Percentiles rank a stretch among this genome's conserved stretches.
These are phyloP conservation scores for Zizania palustris DNA, from an alignment of 202 grass and related monocot genomes.

Conservation along the genomic window DNA sequence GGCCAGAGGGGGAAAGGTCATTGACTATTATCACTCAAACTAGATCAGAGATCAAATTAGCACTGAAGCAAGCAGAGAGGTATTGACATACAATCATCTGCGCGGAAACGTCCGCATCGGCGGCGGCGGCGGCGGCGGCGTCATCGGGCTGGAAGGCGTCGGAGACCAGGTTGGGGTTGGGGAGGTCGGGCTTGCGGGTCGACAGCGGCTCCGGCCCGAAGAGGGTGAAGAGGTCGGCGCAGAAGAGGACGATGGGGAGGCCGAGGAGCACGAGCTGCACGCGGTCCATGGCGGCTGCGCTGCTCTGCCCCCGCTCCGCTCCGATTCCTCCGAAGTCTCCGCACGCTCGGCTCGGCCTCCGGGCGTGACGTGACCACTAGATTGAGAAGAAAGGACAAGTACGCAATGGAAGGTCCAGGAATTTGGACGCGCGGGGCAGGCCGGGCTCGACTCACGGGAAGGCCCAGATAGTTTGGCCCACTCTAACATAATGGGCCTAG, in stretches of 20 bases:
- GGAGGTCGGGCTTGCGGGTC: constrained; percentile 29
- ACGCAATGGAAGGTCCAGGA: no score
- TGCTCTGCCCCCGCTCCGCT: constrained; percentile 27
- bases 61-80: background rate
- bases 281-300: constrained; percentile 74
- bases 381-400: background rate
- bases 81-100: background rate
- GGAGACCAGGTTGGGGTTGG: background rate
- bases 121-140: constrained; percentile 54
- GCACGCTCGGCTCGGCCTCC: background rate
- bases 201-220: constrained; percentile 60
- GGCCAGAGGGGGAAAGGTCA: background rate
- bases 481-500: background rate
- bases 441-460: background rate
- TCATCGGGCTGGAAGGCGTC: constrained; percentile 38
- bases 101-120: constrained; percentile 37
- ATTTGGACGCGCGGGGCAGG: background rate
- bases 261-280: constrained; percentile 83
- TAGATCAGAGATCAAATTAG: constrained; percentile 2
- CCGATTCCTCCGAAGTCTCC: background rate
- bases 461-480: background rate
- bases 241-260: constrained; percentile 90
- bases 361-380: background rate
- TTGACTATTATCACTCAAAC: background rate
- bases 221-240: constrained; percentile 84